Base-by-base conservation (phyloP, 495 filamentous ascomycete genomes). In the Massariosphaeria phaeospora region DNA sequence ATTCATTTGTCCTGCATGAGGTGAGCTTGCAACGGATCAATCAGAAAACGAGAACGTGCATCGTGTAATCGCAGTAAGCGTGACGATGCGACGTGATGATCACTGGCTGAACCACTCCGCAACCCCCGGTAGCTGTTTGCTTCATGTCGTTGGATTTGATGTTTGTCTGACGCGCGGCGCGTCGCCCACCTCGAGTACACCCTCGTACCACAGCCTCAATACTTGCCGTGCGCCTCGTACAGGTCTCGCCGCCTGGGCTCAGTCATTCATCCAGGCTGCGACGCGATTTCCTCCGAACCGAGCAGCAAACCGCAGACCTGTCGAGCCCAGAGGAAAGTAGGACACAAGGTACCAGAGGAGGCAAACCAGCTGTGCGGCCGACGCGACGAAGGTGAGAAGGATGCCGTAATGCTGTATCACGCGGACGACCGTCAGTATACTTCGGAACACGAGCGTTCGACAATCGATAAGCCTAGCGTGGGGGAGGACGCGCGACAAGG, bases 301-400 rank as follows among this genome's bases (percentile, higher is more conserved):
- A 34, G 88, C 85, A 63, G 89, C 89, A 61, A 95, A 85, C 59
- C 91, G 83, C 57, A 96, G 71, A 17, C 91, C 89, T 43, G 82
- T 89, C 43, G 85, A 87, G 21, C 93, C 93, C 90, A 96, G 95
- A 2, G 93, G 93, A 68, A 98, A 98, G 73, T 98, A 98, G 72
- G 86, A 93, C 70, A 98, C 84, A 9, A 95, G 76, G 72, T 97
- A 97, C 91, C 93, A 98, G 24, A 90, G 52, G 39, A 97, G 76
- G 44, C 84, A 83, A 45, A 80, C 83, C 44, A 96, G 72, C 67
- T 98, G 93, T 63, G 87, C 73, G 58, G 96, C 76, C 42, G 86
- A 82, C 20, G 88, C 84, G 58, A 96, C 70, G 27, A 97, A 73
- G 24, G 93, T 96, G 54, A 96, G 82, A 61, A 91, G 63, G 24